Base-by-base conservation (phyloP, 23 red algal species). In the Gracilaria gracilis region DNA sequence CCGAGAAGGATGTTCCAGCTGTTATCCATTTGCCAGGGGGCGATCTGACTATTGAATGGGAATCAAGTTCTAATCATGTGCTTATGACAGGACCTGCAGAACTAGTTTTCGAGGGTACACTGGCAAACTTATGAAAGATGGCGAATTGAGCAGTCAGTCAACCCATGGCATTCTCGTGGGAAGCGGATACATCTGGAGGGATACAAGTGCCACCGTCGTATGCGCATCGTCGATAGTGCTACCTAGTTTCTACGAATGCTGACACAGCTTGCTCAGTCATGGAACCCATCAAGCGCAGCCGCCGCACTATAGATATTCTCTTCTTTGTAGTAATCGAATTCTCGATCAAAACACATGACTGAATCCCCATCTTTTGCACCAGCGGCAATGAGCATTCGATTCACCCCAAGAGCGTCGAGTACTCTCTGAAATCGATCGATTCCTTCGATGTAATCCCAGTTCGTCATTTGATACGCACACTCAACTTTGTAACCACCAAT, bases 41-140 rank as follows among this genome's bases (percentile, higher is more conserved):
- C 12, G 84, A 87, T 27, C 87, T 99, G 23, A 79, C 47, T 58
- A 96, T 95, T 66, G 85, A 94, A 50, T 99, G 97, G 97, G 88
- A 65, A 23, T 72, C 70, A 25, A 57, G 46, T 17, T 77, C 94
- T 40, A 71, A 87, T 36, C 94, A 94, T 65, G 85, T 99, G 24
- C 75, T 94, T 37, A 99, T 99, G 97, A 99, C 97, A n/a, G 97
- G 97, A 33, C 97, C 97, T 20, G 97, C 94, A 3, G 87, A 99
- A 37, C 75, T 96, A 48, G 97, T 96, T 16, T 99, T 84, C 57
- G 83, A 88, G 50, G 93, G 93, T 8, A 50, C 79, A 42, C 71
- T 89, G 51, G 21, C 82, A 55, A 86, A 71, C 32, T 21, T 86
- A 16, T 86, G 50, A 86, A 24, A 39, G 59, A 37, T 69, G 32